These are phyloP conservation scores for Ophiostoma perfectum DNA, from an alignment of 2,329 filamentous ascomycete species.

Conservation along the genomic window DNA sequence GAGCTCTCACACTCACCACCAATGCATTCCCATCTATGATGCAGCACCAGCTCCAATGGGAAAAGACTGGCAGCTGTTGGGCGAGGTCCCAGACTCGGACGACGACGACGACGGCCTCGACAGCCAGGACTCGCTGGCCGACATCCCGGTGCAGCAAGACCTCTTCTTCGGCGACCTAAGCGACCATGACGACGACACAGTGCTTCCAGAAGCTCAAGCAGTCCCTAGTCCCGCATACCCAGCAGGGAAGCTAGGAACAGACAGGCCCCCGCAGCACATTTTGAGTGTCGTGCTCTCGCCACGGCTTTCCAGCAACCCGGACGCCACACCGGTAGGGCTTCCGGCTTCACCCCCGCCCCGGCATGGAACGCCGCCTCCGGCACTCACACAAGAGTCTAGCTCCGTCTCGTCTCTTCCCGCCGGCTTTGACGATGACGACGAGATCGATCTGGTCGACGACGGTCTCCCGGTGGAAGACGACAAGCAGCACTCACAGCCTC, in stretches of 20 bases:
- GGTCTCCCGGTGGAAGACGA: not conserved
- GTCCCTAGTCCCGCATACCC: no score
- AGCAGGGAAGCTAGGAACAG: no score
- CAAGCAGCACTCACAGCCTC: not conserved
- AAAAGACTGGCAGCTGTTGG: slow-evolving; percentile 40
- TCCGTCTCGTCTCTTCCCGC: not conserved
- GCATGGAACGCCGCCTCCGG: not conserved
- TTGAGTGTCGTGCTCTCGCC: slow-evolving; percentile 7
- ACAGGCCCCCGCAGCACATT: not conserved
- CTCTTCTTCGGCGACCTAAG: not conserved
- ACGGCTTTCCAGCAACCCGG: not conserved
- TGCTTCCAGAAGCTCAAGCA: not conserved
- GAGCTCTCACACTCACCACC: not conserved
- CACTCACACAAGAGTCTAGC: not conserved
- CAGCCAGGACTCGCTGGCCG: slow-evolving; percentile 29
- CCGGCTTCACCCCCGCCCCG: slow-evolving; percentile 5
- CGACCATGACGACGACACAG: not conserved
- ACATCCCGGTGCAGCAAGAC: not conserved
- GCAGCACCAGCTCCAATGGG: slow-evolving; percentile 35
- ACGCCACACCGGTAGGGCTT: not conserved
- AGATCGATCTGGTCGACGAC: slow-evolving; percentile 24
- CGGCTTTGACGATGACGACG: slow-evolving; percentile 20
- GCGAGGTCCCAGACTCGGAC: slow-evolving; percentile 42
- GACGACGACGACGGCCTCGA: slow-evolving; percentile 40
- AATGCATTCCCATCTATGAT: slow-evolving; percentile 27